Evolutionary conservation across 2,329 filamentous ascomycete species (phyloP), one percentile per base, ranked within the genome.

Genomic region (Penicillium sp.): DNA sequence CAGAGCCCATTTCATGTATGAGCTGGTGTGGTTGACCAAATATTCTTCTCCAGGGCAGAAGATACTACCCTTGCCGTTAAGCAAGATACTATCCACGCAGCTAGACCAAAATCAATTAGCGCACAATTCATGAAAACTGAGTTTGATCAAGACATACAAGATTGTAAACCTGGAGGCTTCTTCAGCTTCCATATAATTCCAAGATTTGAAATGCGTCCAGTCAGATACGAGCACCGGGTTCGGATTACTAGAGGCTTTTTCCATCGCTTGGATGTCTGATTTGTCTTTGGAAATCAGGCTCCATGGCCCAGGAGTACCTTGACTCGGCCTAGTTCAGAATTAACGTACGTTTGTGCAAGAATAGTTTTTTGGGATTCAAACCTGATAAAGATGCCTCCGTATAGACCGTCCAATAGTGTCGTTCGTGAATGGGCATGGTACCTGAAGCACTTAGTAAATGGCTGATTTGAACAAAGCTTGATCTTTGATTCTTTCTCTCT

Each of bases 71-170:
- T 56, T 53, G 1, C 68, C 68, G 28, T 70, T 68, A 47, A 70
- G 58, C 1, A 70, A 59, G 26, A 70, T 38, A 35, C 66, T 68
- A 45, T 70, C 68, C 0, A 65, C 61, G 56, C 68, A 70, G 47
- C 66, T 56, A 19, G 38, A 42, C 6, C 6, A 42, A 4, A n/a
- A 4, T 19, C 7, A 19, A 42, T 42, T 42, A 42, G 37, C 17
- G 15, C 17, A 4, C 7, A 8, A 40, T 40, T 6, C 17, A 40
- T 7, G 17, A 5, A 42, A 42, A 19, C n/a, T 19, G 17, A 4
- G 9, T 4, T 42, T 42, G 7, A 3, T 1, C 7, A 19, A 42
- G n/a, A 19, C 38, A 42, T 19, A 42, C 38, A 42, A 42, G n/a
- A 42, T 42, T 19, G 38, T 42, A 10, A 42, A 42, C 38, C 22